Base-by-base conservation (phyloP, 805 yeast genomes). In the Blastobotrys parvus region DNA sequence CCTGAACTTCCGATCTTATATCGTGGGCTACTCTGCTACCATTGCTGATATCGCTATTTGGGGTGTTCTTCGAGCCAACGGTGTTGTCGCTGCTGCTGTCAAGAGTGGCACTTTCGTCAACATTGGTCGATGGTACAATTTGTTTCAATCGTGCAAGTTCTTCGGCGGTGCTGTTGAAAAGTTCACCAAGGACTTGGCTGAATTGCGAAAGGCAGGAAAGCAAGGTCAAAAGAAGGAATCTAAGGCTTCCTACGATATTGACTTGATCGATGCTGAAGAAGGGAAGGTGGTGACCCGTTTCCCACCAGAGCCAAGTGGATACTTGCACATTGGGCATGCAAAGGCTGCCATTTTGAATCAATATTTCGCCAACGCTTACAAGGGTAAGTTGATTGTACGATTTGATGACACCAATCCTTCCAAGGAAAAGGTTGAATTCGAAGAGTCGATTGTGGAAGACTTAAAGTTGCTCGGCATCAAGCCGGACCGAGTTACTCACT, bases 241-340 rank as follows among this genome's bases (percentile, higher is more conserved):
- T 73, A 86, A 87, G 70, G 97, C 98, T 49, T 89, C 83, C 65
- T 92, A 83, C 55, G 97, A 89, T 62, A 92, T 92, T 58, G 92
- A 86, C 58, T 77, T 92, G 53, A 84, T 83, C 46, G 94, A 80
- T 62, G 99, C 99, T 46, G 79, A 75, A 58, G 79, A 82, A 45
- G 99, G 99, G 52, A 71, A 89, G 67, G 99, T 92, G 45, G 97
- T 94, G 43, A 94, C 98, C 43, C 83, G 99, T 70, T 92, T 92
- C 79, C 98, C 95, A 41, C 99, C 99, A 52, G 99, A 92, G 71
- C 99, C 99, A 47, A 85, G 95, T 69, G 99, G 99, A 69, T 92
- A 89, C 67, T 75, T 92, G 67, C 99, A 92, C 68, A 92, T 92
- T 68, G 99, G 99, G 55, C 99, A 92, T 63, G 98, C 95, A 48